Evolutionary conservation across 2,329 filamentous ascomycete genomes (phyloP).

Genomic region (Aspergillus floridensis): DNA sequence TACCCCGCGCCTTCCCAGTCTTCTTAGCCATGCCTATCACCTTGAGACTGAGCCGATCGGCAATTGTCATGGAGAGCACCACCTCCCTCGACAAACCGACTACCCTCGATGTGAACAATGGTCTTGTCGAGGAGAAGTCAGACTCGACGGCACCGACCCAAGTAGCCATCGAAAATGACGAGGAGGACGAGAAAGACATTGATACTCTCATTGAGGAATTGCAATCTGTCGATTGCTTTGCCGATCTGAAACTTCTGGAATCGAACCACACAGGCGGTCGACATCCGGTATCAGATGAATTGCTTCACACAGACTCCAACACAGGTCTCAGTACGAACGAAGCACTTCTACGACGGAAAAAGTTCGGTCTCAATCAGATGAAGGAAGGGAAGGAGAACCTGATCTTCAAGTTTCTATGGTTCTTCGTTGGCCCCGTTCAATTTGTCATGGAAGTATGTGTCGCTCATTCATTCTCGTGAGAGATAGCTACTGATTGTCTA

Average conservation of each 20-base stretch:
- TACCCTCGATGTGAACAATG: not conserved
- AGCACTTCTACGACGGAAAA: slow-evolving; percentile 62
- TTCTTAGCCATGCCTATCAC: not conserved
- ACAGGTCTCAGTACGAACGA: slow-evolving; percentile 70
- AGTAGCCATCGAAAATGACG: slow-evolving; percentile 1
- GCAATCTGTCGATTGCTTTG: not conserved
- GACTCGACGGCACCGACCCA: not conserved
- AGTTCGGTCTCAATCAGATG: slow-evolving; percentile 84
- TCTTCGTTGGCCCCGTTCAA: slow-evolving; percentile 86
- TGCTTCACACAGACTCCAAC: slow-evolving; percentile 72
- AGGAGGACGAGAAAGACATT: slow-evolving; percentile 60
- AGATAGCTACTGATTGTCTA: slow-evolving; percentile 1
- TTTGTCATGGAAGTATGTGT: slow-evolving; percentile 82
- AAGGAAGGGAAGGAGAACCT: slow-evolving; percentile 87
- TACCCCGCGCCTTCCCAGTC: not conserved
- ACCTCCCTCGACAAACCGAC: not conserved
- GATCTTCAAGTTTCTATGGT: slow-evolving; percentile 75
- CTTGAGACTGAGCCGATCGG: not conserved
- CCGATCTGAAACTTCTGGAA: slow-evolving; percentile 58
- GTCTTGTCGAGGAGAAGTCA: not conserved
- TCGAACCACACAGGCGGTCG: slow-evolving; percentile 52
- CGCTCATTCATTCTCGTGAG: slow-evolving; percentile 10
- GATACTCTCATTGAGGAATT: slow-evolving; percentile 78
- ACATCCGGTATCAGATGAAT: slow-evolving; percentile 67
- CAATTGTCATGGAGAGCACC: not conserved